These are phyloP conservation scores for Plantago coronopus DNA, from an alignment of 305 asterid genomes.

Conservation along the genomic window DNA sequence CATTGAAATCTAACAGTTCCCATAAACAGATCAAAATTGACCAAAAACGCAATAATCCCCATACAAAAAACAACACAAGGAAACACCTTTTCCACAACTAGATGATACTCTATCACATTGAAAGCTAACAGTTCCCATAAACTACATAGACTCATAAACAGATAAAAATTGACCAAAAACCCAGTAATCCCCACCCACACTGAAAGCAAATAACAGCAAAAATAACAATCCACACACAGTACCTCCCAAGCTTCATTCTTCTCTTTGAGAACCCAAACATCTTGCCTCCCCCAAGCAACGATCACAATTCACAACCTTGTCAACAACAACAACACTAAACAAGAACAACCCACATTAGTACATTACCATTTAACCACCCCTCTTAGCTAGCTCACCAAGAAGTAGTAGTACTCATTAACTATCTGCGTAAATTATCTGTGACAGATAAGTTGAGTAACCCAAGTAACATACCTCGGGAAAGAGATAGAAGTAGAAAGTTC, in stretches of 20 bases:
- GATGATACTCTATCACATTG: too few species aligned
- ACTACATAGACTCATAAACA: not conserved
- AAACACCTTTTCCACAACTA: too few species aligned
- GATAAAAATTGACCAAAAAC: not conserved
- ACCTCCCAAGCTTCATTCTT: slow-evolving; percentile 93
- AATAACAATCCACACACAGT: not conserved
- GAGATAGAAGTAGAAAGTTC: not conserved
- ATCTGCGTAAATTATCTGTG: too few species aligned
- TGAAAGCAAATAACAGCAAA: not conserved
- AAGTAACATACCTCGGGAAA: slow-evolving; percentile 15
- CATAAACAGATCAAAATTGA: not conserved
- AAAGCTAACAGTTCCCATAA: not conserved
- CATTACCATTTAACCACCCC: too few species aligned
- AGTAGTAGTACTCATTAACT: too few species aligned
- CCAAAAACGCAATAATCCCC: too few species aligned
- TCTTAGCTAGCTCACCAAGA: too few species aligned
- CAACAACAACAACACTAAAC: too few species aligned
- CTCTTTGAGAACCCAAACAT: slow-evolving; percentile 95
- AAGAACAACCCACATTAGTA: too few species aligned
- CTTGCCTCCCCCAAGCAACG: slow-evolving; percentile 1
- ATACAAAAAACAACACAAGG: too few species aligned
- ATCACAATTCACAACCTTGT: too few species aligned
- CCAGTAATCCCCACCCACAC: not conserved
- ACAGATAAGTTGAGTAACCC: slow-evolving; percentile 2
- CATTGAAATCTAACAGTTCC: too few species aligned